phyloP scores from a whole-genome alignment of 1,284 basidiomycete genomes.

The Grifola frondosa region DNA sequence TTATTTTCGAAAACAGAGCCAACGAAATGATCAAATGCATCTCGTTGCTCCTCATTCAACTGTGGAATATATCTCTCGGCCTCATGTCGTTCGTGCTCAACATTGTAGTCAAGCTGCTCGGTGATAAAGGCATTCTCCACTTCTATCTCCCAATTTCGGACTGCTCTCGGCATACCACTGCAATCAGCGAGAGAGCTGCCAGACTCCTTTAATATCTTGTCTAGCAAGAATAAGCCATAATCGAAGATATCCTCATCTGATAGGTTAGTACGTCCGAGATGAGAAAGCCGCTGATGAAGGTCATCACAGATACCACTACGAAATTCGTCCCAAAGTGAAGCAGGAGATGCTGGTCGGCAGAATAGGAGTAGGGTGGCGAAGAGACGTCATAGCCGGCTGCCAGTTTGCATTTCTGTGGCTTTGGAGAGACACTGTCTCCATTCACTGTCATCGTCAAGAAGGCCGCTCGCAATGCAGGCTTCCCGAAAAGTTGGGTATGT shows the following conservation, averaged over 20 bases:
- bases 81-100: conserved; percentile 32
- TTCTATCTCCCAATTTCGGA: conserved; percentile 27
- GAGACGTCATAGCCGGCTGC: conserved; percentile 32
- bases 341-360: conserved; percentile 17
- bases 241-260: conserved; percentile 34
- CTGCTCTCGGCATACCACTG: conserved; percentile 36
- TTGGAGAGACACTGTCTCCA: conserved; percentile 43
- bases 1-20: conserved; percentile 25
- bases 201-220: too few species aligned
- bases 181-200: too few species aligned
- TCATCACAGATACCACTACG: conserved; percentile 39
- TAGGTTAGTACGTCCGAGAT: conserved; percentile 16
- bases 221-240: conserved; percentile 39
- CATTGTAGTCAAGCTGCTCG: conserved; percentile 39
- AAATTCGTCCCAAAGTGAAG: conserved; percentile 39
- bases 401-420: conserved; percentile 39
- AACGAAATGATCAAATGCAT: conserved; percentile 33
- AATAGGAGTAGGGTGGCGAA: conserved; percentile 40
- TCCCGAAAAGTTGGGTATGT: too few species aligned
- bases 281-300: conserved; percentile 24
- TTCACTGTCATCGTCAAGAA: conserved; percentile 45
- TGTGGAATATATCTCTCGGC: conserved; percentile 34
- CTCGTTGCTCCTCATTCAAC: too few species aligned
- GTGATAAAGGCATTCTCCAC: conserved; percentile 36
- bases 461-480: too few species aligned